Evolutionary conservation across 2,329 filamentous ascomycete genomes (phyloP), one percentile per base, ranked within the genome.

Genomic region (Trichoderma sp.): DNA sequence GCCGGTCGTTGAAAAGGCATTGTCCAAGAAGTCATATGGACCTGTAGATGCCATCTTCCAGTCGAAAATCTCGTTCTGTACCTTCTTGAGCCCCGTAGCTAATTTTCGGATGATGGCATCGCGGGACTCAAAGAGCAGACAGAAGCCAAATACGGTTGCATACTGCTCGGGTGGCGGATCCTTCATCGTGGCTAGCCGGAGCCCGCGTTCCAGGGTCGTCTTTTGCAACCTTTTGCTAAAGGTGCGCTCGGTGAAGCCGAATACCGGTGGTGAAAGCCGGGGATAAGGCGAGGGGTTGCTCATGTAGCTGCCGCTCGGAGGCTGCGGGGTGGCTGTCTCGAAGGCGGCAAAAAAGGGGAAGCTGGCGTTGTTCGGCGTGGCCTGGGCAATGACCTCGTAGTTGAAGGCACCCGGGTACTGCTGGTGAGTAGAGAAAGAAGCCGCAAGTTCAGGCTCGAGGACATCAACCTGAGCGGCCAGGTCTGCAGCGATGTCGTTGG

Each of bases 201-300:
- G 85, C 0, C 83, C 90, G 28, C 81, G 77, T 75, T 96, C 90
- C 1, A 88, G 70, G 2, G 86, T 82, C 61, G 81, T 81, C 48
- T 91, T 85, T 56, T 91, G 89, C 5, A 96, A 78, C 5, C 89
- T 83, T 7, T 90, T 85, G 12, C 87, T 87, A 69, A 96, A 93
- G 1, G 83, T 88, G 1, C 80, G 78, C 73, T 93, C 90, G 28
- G 85, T 80, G 64, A 84, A 83, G 10, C 86, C 82, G 72, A 88
- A 88, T 0, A 86, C 87, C 24, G 85, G 83, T 1, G 78, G 68
- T 1, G 79, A 76, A 17, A 83, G 73, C 0, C 75, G 68, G 7
- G 74, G 72, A 45, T 77, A 79, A 2, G 75, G 72, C 7, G 73
- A 69, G 3, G 66, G 66, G 61, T 63, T 69, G 24, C 63, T 66